Base-by-base conservation (phyloP, 2,329 filamentous ascomycete species). In the Arthrobotrys pseudoclavata region DNA sequence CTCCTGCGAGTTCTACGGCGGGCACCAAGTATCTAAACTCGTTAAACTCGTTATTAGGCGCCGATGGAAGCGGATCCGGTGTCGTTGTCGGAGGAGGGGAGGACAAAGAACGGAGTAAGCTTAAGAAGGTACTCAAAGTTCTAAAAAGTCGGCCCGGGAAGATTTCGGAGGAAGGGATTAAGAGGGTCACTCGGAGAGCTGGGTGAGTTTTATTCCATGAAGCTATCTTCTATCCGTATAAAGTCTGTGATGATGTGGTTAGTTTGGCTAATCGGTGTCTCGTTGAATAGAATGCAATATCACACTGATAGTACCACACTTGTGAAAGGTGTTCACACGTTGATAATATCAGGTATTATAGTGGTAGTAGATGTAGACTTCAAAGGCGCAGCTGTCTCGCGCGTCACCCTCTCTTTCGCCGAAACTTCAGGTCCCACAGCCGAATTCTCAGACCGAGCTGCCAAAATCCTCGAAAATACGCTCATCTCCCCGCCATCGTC, bases 131-230 rank as follows among this genome's bases (percentile, higher is more conserved):
- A 18, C 74, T 81, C n/a, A 79, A 79, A 34, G 66, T 81, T 20
- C 61, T 81, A 0, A 79, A 79, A 15, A 55, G 61, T 37, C 62
- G 77, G 10, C 81, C 81, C 4, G 81, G 81, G 18, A 68, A 80
- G 48, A 81, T 95, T 42, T 92, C 91, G 80, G 91, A 92, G 81
- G 89, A 91, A 31, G 91, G 91, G 1, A 86, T 96, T n/a, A 89
- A 92, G 82, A 87, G 91, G 67, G 84, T 95, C 31, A 91, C 89
- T 7, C 88, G 88, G 80, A 86, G 89, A 68, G 86, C 91, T 67
- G 91, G 91, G 20, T 81, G 53, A 15, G 76, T 10, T 55, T 13
- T 67, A 42, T 63, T 31, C 12, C 37, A 2, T 29, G 37, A 40
- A 40, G 37, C 12, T 15, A 9, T 42, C 5, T n/a, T 20, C 18